Base-by-base conservation (phyloP, 345 rosid genomes). In the Rubroshorea leprosula region DNA sequence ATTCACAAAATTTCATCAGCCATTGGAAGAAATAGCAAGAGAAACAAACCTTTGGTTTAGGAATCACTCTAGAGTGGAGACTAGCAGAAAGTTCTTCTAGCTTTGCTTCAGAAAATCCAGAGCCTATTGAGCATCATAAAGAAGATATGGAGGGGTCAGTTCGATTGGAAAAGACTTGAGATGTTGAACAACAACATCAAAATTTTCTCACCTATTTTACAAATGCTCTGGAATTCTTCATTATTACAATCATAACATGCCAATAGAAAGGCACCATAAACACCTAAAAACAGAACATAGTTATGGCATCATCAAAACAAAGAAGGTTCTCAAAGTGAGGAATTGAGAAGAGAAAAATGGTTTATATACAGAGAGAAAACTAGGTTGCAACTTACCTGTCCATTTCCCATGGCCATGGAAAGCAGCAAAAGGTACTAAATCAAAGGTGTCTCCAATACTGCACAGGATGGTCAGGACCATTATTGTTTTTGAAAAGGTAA, bases 321-420 rank as follows among this genome's bases (percentile, higher is more conserved):
- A 64, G n/a, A 43, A 51, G 52, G 52, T 54, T 15, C 15, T 38
- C 38, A 41, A 35, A 35, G 41, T 13, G 12, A 35, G 41, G 7
- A 8, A 35, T 6, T 13, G 1, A 35, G 12, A 35, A 6, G 41
- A 4, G 41, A 35, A 35, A 43, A 54, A 55, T 27, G 25, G 53
- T 19, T 60, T 6, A 35, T 4, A 35, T 35, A 6, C 41, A 35
- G 11, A 35, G 3, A 13, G 12, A 8, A 35, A 1, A 6, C 9
- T 2, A 13, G 41, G 41, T 10, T 35, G 12, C 6, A 35, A 8
- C 18, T 61, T 52, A 89, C 97, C 96, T 59, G 90, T 80, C 16
- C 94, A 96, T 77, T 93, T 93, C 62, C 99, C 99, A 64, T 86
- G 88, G 43, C 99, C 99, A 69, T 85, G 94, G 77, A 87, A 87